Evolutionary conservation across 202 grass and related monocot genomes (phyloP).

Genomic region (Zizania palustris): DNA sequence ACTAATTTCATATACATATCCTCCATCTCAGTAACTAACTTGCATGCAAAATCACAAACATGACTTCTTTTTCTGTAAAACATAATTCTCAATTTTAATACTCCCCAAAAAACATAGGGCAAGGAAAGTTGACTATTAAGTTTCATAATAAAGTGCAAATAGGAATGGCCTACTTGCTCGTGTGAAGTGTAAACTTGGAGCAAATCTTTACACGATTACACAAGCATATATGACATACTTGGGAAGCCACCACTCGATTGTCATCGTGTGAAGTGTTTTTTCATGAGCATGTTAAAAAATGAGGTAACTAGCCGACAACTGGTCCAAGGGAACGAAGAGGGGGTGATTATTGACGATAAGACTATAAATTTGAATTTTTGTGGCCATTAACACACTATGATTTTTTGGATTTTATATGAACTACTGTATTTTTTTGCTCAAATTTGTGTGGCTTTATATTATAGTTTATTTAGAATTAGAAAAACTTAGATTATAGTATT

Average conservation of each 20-base stretch:
- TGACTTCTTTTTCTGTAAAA: not conserved
- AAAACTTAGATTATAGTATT: no score
- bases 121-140: not conserved
- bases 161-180: slow-evolving; percentile 4
- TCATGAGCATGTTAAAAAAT: no score
- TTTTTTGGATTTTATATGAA: no score
- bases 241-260: slow-evolving; percentile 82
- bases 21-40: slow-evolving; percentile 15
- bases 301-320: no score
- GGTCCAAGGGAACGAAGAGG: no score
- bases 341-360: no score
- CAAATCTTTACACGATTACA: slow-evolving; percentile 11
- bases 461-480: no score
- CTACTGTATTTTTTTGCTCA: no score
- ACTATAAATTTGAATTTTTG: no score
- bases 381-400: no score
- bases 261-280: slow-evolving; percentile 61
- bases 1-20: not conserved
- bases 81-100: not conserved
- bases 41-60: not conserved
- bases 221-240: slow-evolving; percentile 55
- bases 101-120: not conserved
- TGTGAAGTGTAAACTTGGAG: slow-evolving; percentile 29
- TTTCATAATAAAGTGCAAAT: slow-evolving; percentile 4
- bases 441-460: no score